These are phyloP conservation scores for Starmerella vaccinii DNA, from an alignment of 805 yeast species.

Conservation along the genomic window DNA sequence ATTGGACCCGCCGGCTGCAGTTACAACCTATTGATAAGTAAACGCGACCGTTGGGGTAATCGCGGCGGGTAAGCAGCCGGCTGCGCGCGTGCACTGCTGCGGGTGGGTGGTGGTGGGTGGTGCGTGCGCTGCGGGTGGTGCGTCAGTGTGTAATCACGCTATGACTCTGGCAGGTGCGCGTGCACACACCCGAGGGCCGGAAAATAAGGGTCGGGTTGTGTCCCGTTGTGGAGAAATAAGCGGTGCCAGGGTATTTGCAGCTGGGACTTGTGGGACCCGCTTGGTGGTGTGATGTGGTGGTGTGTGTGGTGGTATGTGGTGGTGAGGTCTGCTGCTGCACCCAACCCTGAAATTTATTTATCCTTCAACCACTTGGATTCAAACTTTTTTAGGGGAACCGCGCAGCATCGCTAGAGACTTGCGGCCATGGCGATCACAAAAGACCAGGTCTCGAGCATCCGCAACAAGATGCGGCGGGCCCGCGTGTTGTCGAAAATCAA, in stretches of 20 bases:
- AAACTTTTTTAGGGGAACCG: background rate
- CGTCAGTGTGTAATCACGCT: too few relatives aligned
- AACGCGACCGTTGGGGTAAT: too few relatives aligned
- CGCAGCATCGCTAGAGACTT: too few relatives aligned
- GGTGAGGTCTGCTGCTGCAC: background rate
- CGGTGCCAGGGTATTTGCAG: background rate
- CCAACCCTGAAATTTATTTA: slow-evolving; percentile 2
- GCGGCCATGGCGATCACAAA: slow-evolving; percentile 23
- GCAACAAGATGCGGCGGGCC: slow-evolving; percentile 72
- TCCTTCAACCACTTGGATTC: background rate
- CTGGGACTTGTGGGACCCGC: too few relatives aligned
- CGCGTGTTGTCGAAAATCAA: slow-evolving; percentile 62
- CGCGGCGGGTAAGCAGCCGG: too few relatives aligned
- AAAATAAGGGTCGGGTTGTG: background rate
- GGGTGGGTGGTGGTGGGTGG: too few relatives aligned
- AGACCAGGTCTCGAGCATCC: slow-evolving; percentile 37
- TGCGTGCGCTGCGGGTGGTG: too few relatives aligned
- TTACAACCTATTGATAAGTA: too few relatives aligned
- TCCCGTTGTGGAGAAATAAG: background rate
- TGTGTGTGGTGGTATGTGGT: background rate
- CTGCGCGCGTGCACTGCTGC: too few relatives aligned
- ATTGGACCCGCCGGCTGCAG: too few relatives aligned
- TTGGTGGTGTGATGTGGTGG: too few relatives aligned
- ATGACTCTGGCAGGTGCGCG: background rate
- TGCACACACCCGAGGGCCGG: background rate